Percentiles rank a stretch among this genome's conserved stretches.
These are phyloP conservation scores for Laetiporus sulphureus DNA, from an alignment of 1,284 basidiomycete genomes.

Conservation along the genomic window DNA sequence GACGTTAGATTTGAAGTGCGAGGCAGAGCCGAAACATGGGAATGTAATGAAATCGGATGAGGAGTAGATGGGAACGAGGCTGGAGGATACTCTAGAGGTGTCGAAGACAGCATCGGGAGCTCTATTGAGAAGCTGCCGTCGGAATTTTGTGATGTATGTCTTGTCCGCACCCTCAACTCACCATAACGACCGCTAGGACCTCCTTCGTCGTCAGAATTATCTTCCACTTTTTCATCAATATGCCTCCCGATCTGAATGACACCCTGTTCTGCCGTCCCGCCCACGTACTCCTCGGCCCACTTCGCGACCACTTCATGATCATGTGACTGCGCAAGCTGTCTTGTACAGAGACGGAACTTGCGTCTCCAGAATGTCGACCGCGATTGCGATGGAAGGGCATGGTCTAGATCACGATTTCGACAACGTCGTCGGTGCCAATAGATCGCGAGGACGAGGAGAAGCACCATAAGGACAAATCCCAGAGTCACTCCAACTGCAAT, in stretches of 20 bases:
- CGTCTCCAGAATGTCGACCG: too few relatives aligned
- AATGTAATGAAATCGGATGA: constrained; percentile 8
- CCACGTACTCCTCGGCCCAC: not conserved
- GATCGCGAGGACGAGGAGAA: constrained; percentile 33
- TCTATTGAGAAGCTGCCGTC: constrained; percentile 28
- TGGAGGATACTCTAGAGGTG: constrained; percentile 16
- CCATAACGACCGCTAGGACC: constrained; percentile 13
- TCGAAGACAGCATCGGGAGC: constrained; percentile 20
- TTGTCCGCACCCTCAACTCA: constrained; percentile 11
- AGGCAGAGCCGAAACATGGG: constrained; percentile 4
- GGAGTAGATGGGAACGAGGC: constrained; percentile 15
- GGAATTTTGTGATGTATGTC: constrained; percentile 26
- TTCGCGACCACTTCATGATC: not conserved
- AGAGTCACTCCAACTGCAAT: constrained; percentile 49
- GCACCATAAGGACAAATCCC: constrained; percentile 37
- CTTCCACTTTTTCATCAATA: constrained; percentile 11
- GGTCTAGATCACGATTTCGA: too few relatives aligned
- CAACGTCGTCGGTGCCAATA: too few relatives aligned
- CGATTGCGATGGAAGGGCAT: too few relatives aligned
- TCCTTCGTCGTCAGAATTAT: constrained; percentile 13
- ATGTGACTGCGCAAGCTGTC: constrained; percentile 3
- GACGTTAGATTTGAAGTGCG: constrained; percentile 6
- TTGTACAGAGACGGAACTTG: constrained; percentile 13
- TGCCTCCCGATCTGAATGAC: constrained; percentile 4
- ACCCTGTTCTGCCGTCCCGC: not conserved